Evolutionary conservation across 176 grass and related monocot species (phyloP), one percentile per base, ranked within the genome.

Genomic region (Oryza nivara): DNA sequence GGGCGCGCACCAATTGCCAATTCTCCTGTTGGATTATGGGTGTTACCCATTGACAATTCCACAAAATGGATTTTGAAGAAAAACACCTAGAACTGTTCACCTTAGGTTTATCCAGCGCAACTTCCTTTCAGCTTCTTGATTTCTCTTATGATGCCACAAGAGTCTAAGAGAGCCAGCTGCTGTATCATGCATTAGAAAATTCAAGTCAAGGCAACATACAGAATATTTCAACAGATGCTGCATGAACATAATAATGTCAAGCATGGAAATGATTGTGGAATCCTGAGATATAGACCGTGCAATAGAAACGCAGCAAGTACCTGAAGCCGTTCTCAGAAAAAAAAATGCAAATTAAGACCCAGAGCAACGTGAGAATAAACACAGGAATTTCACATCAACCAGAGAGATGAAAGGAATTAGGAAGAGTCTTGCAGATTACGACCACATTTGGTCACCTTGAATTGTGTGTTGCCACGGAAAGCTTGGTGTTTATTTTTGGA

Each of bases 401-500:
- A 73, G 65, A 67, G 60, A 38, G 45, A 69, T 17, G 56, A 61
- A 90, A 78, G 73, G 35, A 36, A 69, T 66, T 32, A 67, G 48
- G 82, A 30, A 5, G 35, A 40, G 2, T 1, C 45, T 79, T 48
- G 28, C 36, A 63, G 58, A 15, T 73, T 30, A 20, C 52, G 28
- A 49, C 68, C 60, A 68, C 40, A 66, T 74, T 74, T 87, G 45
- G 80, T 23, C 17, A 52, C 75, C 84, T 79, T 41, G 68, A 74
- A 74, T 43, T 47, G 75, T 80, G 84, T 67, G 66, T n/a, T 54
- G 76, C 85, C 75, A 65, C 34, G 36, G 79, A 72, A 36, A 66
- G 34, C 54, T 68, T n/a, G 78, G 19, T 49, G 81, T 66, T 82
- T 79, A 79, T 90, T 83, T 91, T 93, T 83, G 74, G 91, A 36